Evolutionary conservation across 805 yeast species (phyloP), one percentile per base, ranked within the genome.

Genomic region (Wickerhamiella hasegawae): DNA sequence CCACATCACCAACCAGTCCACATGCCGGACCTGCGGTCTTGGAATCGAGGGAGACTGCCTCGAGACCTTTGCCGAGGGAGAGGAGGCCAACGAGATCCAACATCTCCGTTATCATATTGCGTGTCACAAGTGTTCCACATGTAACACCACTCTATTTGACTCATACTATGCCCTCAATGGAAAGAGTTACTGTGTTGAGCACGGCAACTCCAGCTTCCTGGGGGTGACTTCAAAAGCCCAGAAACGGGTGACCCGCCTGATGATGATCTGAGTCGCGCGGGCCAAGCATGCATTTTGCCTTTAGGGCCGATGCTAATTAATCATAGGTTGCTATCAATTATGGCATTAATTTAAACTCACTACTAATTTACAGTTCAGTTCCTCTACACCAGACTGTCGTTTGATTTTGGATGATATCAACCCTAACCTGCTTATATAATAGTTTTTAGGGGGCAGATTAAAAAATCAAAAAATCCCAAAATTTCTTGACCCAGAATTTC

Each of bases 21-120:
- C 78, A 2, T 87, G 98, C 56, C 62, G 62, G 32, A 57, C 64
- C 12, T 87, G 98, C 55, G 62, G 67, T 10, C 45, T 47, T 4
- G 94, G 92, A 21, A 81, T 90, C 32, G 95, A 87, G 53, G 97
- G 97, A 4, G 73, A 72, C 52, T 87, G 97, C 54, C 65, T 87
- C 28, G 94, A 82, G 48, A 78, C 58, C 1, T 31, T 45, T 5
- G 28, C 37, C 11, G 41, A 40, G n/a, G 30, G 38, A 22, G 38
- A 26, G 12, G 48, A 32, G 21, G 17, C 40, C 4, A 31, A 74
- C 46, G 84, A 76, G 47, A 6, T 18, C 5, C 54, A 69, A 23
- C 57, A 61, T 29, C 77, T 76, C 45, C 68, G 83, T 38, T 85
- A 81, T 63, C 97, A 87, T 52, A 57, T 67, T 5, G 54, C 63